phyloP scores from a whole-genome alignment of 2,329 filamentous ascomycete species.

The Colletotrichum sp. region DNA sequence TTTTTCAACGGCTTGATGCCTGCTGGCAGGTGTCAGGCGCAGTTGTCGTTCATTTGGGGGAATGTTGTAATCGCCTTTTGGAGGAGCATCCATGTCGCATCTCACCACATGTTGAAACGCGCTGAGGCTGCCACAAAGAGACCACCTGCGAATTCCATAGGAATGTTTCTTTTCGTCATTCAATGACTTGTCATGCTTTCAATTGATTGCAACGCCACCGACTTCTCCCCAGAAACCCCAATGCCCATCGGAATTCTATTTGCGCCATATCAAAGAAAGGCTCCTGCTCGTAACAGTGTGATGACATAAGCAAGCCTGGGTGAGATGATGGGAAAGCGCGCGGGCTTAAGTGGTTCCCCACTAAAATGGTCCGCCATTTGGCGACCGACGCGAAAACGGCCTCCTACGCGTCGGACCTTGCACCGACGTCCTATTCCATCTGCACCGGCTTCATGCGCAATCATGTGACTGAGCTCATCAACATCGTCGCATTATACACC shows the following conservation, averaged over 20 bases:
- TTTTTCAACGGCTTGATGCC: background rate
- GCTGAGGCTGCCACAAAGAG: background rate
- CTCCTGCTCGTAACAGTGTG: background rate
- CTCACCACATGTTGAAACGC: background rate
- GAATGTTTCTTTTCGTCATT: background rate
- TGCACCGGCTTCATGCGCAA: background rate
- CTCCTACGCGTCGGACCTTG: slow-evolving; percentile 10
- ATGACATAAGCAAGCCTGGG: slow-evolving; percentile 2
- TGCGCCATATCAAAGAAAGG: background rate
- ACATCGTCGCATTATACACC: background rate
- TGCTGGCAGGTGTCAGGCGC: background rate
- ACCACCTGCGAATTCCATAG: background rate
- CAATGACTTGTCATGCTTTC: background rate
- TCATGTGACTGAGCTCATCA: slow-evolving; percentile 2
- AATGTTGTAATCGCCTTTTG: background rate
- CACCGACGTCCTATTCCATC: background rate
- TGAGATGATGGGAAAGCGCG: background rate
- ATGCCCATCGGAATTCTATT: background rate
- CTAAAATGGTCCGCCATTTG: background rate
- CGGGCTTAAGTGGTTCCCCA: slow-evolving; percentile 7
- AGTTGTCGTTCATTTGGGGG: background rate
- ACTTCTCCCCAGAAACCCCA: background rate
- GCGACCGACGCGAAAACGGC: slow-evolving; percentile 11
- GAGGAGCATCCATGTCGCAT: background rate
- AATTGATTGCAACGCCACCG: background rate